These are phyloP conservation scores for Ogataea henricii DNA, from an alignment of 805 yeast species.

Conservation along the genomic window DNA sequence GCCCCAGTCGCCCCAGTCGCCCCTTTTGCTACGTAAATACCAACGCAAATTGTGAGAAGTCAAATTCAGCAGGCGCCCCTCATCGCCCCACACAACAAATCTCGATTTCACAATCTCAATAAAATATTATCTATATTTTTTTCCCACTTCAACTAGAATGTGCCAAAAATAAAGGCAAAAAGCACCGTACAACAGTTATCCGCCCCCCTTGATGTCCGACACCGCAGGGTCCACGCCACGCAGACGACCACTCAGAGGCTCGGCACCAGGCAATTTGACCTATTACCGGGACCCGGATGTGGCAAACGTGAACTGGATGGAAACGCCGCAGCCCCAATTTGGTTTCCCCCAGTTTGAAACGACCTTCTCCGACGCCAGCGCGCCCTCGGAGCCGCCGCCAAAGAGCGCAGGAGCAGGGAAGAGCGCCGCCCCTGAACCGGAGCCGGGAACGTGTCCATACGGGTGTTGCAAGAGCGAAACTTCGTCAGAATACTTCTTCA, in stretches of 20 bases:
- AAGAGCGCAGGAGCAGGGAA: conserved; percentile 11
- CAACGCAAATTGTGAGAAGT: too few species aligned
- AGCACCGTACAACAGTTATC: neutral
- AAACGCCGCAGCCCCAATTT: conserved; percentile 1
- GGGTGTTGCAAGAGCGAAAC: conserved; percentile 30
- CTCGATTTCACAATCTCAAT: too few species aligned
- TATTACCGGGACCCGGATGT: conserved; percentile 19
- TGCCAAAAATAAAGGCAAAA: too few species aligned
- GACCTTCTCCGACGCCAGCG: conserved; percentile 10
- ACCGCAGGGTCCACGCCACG: conserved; percentile 15
- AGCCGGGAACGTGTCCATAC: conserved; percentile 25
- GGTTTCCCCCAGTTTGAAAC: conserved; percentile 8
- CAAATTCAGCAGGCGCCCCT: too few species aligned
- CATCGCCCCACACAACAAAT: too few species aligned
- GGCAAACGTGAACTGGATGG: neutral
- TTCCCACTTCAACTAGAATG: neutral
- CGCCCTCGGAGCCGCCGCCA: conserved; percentile 14
- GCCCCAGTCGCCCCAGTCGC: too few species aligned
- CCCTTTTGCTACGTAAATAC: too few species aligned
- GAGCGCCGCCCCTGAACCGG: conserved; percentile 5
- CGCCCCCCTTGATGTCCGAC: conserved; percentile 14
- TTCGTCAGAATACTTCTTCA: conserved; percentile 35
- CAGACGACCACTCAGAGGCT: conserved; percentile 19
- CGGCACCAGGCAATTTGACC: conserved; percentile 25
- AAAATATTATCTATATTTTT: neutral